phyloP scores from a whole-genome alignment of 768 basidiomycete species.

The Amanita rimosa region DNA sequence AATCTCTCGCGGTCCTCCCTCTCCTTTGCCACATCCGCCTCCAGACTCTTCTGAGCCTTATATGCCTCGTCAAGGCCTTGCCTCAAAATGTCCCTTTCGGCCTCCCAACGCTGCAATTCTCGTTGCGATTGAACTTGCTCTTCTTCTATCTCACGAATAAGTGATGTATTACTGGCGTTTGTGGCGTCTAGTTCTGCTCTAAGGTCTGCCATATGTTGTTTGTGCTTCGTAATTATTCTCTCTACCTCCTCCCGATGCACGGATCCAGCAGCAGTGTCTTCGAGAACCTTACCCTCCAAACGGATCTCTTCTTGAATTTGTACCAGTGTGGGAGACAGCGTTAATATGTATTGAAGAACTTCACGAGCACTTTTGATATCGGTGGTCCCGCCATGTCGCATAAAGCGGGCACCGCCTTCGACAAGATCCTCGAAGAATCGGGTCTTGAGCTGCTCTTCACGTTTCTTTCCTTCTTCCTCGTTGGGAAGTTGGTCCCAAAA shows the following conservation, averaged over 20 bases:
- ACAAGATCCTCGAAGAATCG: conserved; percentile 32
- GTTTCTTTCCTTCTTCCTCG: conserved; percentile 16
- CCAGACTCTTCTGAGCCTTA: background rate
- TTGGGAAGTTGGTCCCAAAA: conserved; percentile 29
- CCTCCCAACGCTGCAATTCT: background rate
- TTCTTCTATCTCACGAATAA: background rate
- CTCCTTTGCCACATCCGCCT: background rate
- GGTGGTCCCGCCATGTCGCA: conserved; percentile 22
- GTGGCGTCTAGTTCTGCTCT: conserved; percentile 5
- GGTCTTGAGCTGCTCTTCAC: conserved; percentile 24
- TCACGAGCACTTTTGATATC: conserved; percentile 18
- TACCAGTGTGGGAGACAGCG: conserved; percentile 3
- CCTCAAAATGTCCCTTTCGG: background rate
- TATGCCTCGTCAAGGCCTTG: background rate
- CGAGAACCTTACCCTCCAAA: conserved; percentile 14
- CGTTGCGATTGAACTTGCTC: background rate
- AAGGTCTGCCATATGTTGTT: conserved; percentile 21
- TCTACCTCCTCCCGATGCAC: conserved; percentile 24
- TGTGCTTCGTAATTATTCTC: conserved; percentile 19
- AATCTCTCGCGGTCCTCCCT: background rate
- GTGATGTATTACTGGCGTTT: background rate
- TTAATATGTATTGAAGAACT: conserved; percentile 20
- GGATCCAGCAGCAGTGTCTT: conserved; percentile 25
- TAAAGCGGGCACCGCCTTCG: conserved; percentile 25
- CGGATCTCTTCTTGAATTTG: conserved; percentile 12